These are phyloP conservation scores for Funneliformis mosseae DNA, from an alignment of 192 early-diverging fungal genomes.

Conservation along the genomic window DNA sequence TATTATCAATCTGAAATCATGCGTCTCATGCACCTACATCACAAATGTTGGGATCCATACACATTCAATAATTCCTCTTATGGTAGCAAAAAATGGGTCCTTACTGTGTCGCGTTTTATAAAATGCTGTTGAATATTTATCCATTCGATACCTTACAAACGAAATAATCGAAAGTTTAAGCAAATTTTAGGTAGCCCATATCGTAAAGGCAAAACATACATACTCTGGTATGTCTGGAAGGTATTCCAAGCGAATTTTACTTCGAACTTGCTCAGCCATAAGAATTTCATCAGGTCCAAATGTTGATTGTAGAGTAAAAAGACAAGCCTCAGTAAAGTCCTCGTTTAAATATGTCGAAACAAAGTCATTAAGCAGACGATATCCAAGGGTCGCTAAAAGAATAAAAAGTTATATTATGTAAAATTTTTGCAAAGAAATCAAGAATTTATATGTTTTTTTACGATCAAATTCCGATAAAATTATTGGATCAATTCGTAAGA, in stretches of 20 bases:
- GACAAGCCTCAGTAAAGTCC: background rate
- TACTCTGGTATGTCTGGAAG: background rate
- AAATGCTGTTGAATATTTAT: background rate
- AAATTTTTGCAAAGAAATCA: background rate
- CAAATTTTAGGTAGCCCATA: background rate
- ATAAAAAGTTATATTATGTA: background rate
- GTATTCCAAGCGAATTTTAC: constrained; percentile 28
- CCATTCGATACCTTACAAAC: background rate
- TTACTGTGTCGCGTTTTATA: background rate
- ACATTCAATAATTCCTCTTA: constrained; percentile 8
- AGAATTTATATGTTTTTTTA: background rate
- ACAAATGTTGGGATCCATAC: background rate
- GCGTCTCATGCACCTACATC: background rate
- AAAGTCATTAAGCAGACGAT: background rate
- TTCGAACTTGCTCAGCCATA: constrained; percentile 39
- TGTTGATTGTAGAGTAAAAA: constrained; percentile 35
- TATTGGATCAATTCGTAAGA: background rate
- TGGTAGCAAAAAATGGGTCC: background rate
- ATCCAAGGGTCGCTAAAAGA: background rate
- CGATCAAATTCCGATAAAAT: constrained; percentile 8
- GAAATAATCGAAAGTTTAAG: background rate
- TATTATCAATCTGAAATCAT: background rate
- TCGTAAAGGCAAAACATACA: background rate
- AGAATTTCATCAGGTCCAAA: constrained; percentile 24
- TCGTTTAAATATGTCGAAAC: background rate